Evolutionary conservation across 2,329 filamentous ascomycete genomes (phyloP), one percentile per base, ranked within the genome.

Genomic region (Daldinia eschscholtzii): DNA sequence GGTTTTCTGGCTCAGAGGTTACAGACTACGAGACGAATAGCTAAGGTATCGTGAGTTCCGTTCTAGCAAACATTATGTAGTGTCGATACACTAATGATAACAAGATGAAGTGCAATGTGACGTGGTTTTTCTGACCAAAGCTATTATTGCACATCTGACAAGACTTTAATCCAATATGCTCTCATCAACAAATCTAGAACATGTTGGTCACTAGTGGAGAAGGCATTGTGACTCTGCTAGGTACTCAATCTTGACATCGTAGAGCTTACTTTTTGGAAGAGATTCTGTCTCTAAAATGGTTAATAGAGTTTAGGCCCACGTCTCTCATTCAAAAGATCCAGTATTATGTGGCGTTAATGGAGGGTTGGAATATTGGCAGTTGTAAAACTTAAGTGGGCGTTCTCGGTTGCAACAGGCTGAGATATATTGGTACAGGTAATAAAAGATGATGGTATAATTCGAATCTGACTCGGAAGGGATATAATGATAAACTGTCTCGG

Each of bases 401-500:
- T 42, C 9, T 42, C 12, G 15, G 5, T 6, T 30, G 26, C 46
- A 15, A 50, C 46, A 13, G 46, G 26, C 46, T 28, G 44, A 18
- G 5, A 33, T 52, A 52, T 52, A 52, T 52, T 52, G 46, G 26
- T 52, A 33, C 20, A 23, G 20, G 20, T 23, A 23, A 23, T 23
- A 52, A 33, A 46, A 18, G n/a, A 18, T 12, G 28, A 50, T n/a
- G 44, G 1, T 28, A 48, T 18, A 30, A 52, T 52, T 52, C 13
- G 10, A 33, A 30, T 7, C 5, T 33, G 46, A 15, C 46, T 33
- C 28, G 15, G 15, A 33, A 52, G 46, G 46, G 46, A 30, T 26
- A 50, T 13, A 18, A n/a, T 28, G 15, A 30, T 50, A 15, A 30
- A 50, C 13, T 50, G 46, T 52, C 46, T 52, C 46, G 28, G 46